phyloP scores from a whole-genome alignment of 331 rosid species.

The Rosa hybrid region DNA sequence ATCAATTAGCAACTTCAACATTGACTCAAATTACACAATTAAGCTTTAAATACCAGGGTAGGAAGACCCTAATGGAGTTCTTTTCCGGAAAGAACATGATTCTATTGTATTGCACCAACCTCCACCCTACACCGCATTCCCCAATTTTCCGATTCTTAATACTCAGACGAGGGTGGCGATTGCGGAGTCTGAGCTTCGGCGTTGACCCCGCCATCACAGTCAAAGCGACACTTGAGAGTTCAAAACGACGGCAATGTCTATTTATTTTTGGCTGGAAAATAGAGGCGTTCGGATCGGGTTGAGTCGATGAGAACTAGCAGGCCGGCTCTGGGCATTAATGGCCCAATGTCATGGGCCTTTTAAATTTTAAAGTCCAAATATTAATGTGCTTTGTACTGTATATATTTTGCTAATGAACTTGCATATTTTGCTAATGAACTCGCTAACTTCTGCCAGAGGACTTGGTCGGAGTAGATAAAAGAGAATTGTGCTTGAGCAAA shows the following conservation, averaged over 20 bases:
- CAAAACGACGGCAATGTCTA: neutral
- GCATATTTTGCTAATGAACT: too few species aligned
- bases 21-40: neutral
- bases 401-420: too few species aligned
- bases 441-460: too few species aligned
- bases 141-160: neutral
- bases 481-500: neutral
- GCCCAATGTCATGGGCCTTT: neutral
- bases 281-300: neutral
- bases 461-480: too few species aligned
- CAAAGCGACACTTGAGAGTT: neutral
- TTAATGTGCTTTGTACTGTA: too few species aligned
- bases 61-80: constrained; percentile 75
- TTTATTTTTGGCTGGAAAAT: too few species aligned
- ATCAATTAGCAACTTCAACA: neutral
- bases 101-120: constrained; percentile 78
- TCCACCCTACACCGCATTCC: constrained; percentile 60
- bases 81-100: constrained; percentile 62
- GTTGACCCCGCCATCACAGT: constrained; percentile 6
- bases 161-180: constrained; percentile 29
- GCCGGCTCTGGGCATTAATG: neutral
- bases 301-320: neutral
- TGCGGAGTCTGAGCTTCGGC: constrained; percentile 38
- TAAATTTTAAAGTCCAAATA: too few species aligned
- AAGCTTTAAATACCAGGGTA: constrained; percentile 60